Percentiles rank a stretch among this genome's conserved stretches.
Evolutionary conservation across 305 asterid genomes (phyloP).

Genomic region (Plantago lanceolata): DNA sequence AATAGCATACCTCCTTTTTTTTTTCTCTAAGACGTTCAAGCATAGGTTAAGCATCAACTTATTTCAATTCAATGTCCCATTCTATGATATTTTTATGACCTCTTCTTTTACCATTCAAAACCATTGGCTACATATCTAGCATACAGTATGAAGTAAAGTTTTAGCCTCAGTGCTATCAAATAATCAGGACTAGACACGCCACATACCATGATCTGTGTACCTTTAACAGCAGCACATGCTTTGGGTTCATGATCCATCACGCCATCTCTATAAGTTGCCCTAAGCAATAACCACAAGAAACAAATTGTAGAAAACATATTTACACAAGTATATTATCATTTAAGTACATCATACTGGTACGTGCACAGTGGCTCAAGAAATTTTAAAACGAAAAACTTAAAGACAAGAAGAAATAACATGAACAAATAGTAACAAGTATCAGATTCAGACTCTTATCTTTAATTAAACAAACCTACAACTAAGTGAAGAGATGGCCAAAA

Average conservation of each 20-base stretch:
- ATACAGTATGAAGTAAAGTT: no score
- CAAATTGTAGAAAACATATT: constrained; percentile 12
- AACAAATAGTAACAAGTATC: neutral
- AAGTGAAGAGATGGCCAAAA: neutral
- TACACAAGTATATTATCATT: neutral
- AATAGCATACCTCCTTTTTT: constrained; percentile 16
- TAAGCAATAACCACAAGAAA: constrained; percentile 26
- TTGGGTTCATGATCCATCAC: constrained; percentile 79
- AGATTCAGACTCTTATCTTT: neutral
- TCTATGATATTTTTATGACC: no score
- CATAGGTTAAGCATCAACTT: constrained; percentile 14
- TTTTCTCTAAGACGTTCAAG: neutral
- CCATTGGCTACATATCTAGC: constrained; percentile 7
- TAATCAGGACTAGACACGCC: constrained; percentile 18
- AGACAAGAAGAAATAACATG: neutral
- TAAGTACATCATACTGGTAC: neutral
- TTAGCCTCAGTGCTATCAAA: no score
- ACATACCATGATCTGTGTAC: constrained; percentile 90
- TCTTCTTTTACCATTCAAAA: neutral
- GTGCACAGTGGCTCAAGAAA: constrained; percentile 4
- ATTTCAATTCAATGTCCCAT: constrained; percentile 8
- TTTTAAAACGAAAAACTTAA: neutral
- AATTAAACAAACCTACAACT: neutral
- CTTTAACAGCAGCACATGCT: constrained; percentile 95
- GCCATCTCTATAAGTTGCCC: constrained; percentile 90